A percentile compares a stretch with the other conserved stretches of the same genome.
Evolutionary conservation across 164 flowering plant genomes (phyloP).

Genomic region (Dillenia turbinata): DNA sequence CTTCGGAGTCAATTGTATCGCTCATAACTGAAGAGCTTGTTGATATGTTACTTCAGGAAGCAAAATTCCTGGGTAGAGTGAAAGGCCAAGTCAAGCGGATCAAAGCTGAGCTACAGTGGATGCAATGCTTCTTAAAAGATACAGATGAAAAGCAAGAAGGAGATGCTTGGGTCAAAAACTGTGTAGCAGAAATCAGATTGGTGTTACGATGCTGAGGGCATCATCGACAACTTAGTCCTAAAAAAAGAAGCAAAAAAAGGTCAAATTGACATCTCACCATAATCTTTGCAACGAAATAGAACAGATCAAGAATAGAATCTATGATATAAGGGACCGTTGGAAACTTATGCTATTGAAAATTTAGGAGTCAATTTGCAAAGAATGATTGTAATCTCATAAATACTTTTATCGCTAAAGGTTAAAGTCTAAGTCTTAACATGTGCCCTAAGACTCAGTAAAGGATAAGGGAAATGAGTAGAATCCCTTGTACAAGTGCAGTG

Average conservation of each 20-base stretch:
- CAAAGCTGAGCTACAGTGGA: neutral
- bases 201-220: conserved; percentile 3
- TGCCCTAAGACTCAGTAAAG: too few relatives aligned
- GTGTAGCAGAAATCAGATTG: neutral
- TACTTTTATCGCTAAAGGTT: too few relatives aligned
- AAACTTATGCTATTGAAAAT: neutral
- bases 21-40: too few relatives aligned
- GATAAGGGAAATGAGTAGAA: too few relatives aligned
- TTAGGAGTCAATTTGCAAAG: too few relatives aligned
- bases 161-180: neutral
- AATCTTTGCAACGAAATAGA: neutral
- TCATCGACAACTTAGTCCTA: conserved; percentile 1
- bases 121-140: conserved; percentile 6
- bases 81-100: neutral
- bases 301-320: neutral
- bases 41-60: too few relatives aligned
- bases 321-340: too few relatives aligned
- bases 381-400: too few relatives aligned
- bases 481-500: too few relatives aligned
- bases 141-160: neutral
- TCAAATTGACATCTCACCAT: neutral
- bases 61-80: neutral
- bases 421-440: too few relatives aligned
- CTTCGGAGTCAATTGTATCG: too few relatives aligned
- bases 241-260: neutral